A percentile compares a stretch with the other conserved stretches of the same genome.
phyloP scores from a whole-genome alignment of 768 basidiomycete species.

The Leccinellum luteum region DNA sequence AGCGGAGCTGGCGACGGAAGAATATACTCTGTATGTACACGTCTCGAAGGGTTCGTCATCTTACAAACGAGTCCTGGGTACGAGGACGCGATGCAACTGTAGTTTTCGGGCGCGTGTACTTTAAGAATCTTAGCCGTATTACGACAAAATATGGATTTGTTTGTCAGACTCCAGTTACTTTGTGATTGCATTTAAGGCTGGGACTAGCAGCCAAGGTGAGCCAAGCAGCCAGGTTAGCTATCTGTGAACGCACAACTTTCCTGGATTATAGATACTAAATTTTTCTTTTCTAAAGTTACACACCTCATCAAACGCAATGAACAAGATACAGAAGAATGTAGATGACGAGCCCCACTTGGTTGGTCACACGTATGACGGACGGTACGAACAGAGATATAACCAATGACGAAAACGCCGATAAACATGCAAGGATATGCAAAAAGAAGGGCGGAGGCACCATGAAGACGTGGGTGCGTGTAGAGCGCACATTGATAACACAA shows the following conservation, averaged over 20 bases:
- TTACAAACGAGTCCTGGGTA: conserved; percentile 90
- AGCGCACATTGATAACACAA: conserved; percentile 24
- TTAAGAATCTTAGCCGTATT: no score
- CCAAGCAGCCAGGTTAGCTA: no score
- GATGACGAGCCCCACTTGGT: background rate
- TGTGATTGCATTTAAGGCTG: no score
- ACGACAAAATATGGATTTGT: no score
- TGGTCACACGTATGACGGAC: background rate
- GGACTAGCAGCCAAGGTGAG: no score
- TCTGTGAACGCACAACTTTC: no score
- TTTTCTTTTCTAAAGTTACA: background rate
- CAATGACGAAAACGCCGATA: background rate
- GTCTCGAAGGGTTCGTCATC: conserved; percentile 94
- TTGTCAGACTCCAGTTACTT: no score
- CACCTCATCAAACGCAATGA: background rate
- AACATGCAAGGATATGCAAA: conserved; percentile 26
- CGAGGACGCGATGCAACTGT: conserved; percentile 83
- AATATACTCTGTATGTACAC: conserved; percentile 86
- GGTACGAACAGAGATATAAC: background rate
- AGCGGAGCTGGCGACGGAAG: conserved; percentile 95
- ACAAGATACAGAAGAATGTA: background rate
- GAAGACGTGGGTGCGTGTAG: conserved; percentile 9
- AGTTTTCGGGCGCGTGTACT: conserved; percentile 23
- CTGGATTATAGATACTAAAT: background rate
- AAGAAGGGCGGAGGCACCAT: conserved; percentile 7